Percentiles rank a stretch among this genome's conserved stretches.
Conservation (phyloP, 2,329 filamentous ascomycete species). For the Aspergillus niger region DNA sequence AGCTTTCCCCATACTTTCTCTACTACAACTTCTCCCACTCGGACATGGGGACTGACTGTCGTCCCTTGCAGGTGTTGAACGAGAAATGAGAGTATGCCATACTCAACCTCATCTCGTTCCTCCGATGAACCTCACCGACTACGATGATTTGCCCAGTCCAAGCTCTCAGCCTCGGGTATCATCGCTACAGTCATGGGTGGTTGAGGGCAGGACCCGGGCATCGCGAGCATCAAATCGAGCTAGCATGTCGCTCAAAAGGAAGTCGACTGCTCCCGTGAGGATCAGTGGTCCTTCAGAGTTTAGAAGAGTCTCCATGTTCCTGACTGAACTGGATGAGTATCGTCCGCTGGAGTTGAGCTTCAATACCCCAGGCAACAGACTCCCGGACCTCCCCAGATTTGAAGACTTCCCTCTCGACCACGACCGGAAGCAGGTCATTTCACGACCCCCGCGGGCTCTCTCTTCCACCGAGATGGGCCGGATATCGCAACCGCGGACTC, state of each 20-base stretch:
- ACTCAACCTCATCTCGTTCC: conserved; percentile 50
- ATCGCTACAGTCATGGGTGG: conserved; percentile 43
- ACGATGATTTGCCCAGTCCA: conserved; percentile 43
- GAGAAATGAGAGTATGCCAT: conserved; percentile 48
- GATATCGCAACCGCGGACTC: conserved; percentile 22
- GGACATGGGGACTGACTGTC: conserved; percentile 11
- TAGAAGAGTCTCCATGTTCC: conserved; percentile 36
- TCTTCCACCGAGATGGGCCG: conserved; percentile 24
- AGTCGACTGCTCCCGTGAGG: conserved; percentile 32
- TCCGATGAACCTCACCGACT: conserved; percentile 49
- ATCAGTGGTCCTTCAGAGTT: conserved; percentile 50
- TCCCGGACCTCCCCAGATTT: conserved; percentile 50
- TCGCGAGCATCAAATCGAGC: conserved; percentile 45
- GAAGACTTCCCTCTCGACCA: conserved; percentile 40
- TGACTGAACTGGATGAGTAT: conserved; percentile 29
- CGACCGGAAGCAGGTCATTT: conserved; percentile 22
- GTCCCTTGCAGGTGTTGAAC: conserved; percentile 37
- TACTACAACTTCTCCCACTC: background rate
- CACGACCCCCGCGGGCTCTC: conserved; percentile 38
- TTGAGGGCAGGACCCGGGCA: conserved; percentile 40
- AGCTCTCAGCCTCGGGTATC: conserved; percentile 33
- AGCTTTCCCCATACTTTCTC: background rate
- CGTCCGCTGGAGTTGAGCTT: conserved; percentile 52
- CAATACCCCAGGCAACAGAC: conserved; percentile 45
- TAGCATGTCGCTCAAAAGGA: conserved; percentile 43